These are phyloP conservation scores for Leccinum longicurvipes DNA, from an alignment of 768 basidiomycete genomes.

Conservation along the genomic window DNA sequence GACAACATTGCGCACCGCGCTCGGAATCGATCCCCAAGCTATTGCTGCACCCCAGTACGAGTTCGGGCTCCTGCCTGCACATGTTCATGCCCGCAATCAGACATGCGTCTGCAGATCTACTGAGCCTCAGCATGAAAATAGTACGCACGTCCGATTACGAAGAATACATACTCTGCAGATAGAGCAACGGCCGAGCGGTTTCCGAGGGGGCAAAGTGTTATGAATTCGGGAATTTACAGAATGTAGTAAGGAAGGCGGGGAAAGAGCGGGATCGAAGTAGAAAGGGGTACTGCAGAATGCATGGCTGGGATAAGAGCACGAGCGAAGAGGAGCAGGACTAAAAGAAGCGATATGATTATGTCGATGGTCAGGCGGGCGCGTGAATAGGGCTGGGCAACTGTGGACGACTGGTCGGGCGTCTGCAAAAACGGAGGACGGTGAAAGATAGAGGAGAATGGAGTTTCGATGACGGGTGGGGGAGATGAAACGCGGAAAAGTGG, in stretches of 20 bases:
- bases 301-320: conserved; percentile 25
- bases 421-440: conserved; percentile 45
- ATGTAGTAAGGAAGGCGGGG: conserved; percentile 91
- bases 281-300: conserved; percentile 60
- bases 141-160: conserved; percentile 77
- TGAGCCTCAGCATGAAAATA: conserved; percentile 50
- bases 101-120: conserved; percentile 39
- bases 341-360: conserved; percentile 72
- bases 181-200: conserved; percentile 53
- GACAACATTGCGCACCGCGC: conserved; percentile 19
- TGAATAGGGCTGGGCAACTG: conserved; percentile 92
- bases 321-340: conserved; percentile 33
- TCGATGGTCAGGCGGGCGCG: conserved; percentile 97
- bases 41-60: conserved; percentile 75
- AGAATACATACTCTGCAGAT: conserved; percentile 55
- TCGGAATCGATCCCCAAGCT: conserved; percentile 58
- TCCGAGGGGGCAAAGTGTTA: conserved; percentile 96
- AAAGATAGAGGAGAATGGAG: conserved; percentile 63
- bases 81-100: conserved; percentile 62
- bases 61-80: conserved; percentile 93
- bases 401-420: conserved; percentile 13
- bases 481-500: conserved; percentile 47
- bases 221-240: conserved; percentile 96
- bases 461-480: conserved; percentile 22
- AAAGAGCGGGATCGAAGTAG: conserved; percentile 72